Base-by-base conservation (phyloP, 495 filamentous ascomycete genomes). In the Chaetomium cochliodes region DNA sequence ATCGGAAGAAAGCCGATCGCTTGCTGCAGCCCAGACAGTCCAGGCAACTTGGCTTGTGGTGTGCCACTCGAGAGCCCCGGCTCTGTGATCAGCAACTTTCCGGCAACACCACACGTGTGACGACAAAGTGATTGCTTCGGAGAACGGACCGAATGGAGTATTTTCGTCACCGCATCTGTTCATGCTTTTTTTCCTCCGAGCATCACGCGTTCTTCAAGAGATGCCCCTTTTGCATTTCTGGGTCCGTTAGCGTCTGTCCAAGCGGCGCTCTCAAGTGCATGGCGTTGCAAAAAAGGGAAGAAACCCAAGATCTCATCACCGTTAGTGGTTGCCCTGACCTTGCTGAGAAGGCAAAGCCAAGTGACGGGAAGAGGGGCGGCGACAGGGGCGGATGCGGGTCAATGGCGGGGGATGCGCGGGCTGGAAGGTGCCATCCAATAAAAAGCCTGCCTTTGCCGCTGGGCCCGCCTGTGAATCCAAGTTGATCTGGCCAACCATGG, bases 391-490 rank as follows among this genome's bases (percentile, higher is more conserved):
- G 44, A 54, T 67, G 67, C 67, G 57, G 68, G 66, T 39, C 54
- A 49, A 66, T 65, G 62, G 66, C 59, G 71, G 69, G 69, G 68
- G 63, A 62, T 65, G 47, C 12, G 12, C 53, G 47, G 46, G 16
- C 46, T 62, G 53, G 53, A 65, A 33, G 46, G 58, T 62, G 64
- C 70, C 55, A 69, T 55, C 73, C 73, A 75, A 75, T 74, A 42
- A 44, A 7, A 13, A 22, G 2, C 4, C 49, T 2, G 30, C 58
- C 50, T 67, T 74, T 74, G 50, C 70, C 73, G 73, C 73, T 71
- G 67, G 51, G 55, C 63, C 63, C 30, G 51, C 33, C 46, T 44
- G 57, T 59, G 61, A 62, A 49, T 47, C 53, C 64, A 56, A 13
- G 25, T 37, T 28, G 25, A 23, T 22, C 58, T 54, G n/a, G 59